phyloP scores from a whole-genome alignment of 2,329 filamentous ascomycete genomes.

The Claviceps fusiformis region DNA sequence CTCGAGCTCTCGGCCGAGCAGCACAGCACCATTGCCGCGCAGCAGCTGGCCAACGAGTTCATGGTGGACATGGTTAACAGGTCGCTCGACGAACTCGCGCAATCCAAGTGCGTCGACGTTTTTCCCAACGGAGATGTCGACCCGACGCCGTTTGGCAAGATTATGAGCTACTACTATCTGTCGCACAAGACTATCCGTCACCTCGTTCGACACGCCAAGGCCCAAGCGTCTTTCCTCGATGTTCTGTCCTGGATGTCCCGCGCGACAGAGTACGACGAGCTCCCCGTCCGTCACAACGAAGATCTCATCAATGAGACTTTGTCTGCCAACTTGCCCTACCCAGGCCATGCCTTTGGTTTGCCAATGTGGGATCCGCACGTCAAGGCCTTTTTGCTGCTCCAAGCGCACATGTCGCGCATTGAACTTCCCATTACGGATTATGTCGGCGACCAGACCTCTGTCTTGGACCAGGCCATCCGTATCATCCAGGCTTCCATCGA shows the following conservation, averaged over 20 bases:
- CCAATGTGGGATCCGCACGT: conserved; percentile 99
- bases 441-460: conserved; percentile 79
- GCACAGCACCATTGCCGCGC: conserved; percentile 74
- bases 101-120: conserved; percentile 72
- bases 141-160: conserved; percentile 83
- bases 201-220: conserved; percentile 63
- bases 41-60: conserved; percentile 80
- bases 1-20: conserved; percentile 87
- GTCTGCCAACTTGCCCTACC: conserved; percentile 61
- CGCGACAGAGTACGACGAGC: conserved; percentile 91
- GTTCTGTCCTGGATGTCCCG: conserved; percentile 84
- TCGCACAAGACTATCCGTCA: conserved; percentile 90
- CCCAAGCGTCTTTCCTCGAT: conserved; percentile 64
- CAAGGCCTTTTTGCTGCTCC: conserved; percentile 85
- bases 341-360: conserved; percentile 48
- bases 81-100: conserved; percentile 66
- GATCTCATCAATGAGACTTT: conserved; percentile 92
- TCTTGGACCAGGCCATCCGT: conserved; percentile 91
- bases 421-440: conserved; percentile 93
- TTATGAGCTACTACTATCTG: conserved; percentile 98
- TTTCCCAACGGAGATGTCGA: conserved; percentile 83
- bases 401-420: conserved; percentile 89
- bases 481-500: conserved; percentile 94
- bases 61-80: conserved; percentile 88
- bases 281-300: conserved; percentile 95